Evolutionary conservation across 2,329 filamentous ascomycete genomes (phyloP).

Genomic region (Curvularia sp.): DNA sequence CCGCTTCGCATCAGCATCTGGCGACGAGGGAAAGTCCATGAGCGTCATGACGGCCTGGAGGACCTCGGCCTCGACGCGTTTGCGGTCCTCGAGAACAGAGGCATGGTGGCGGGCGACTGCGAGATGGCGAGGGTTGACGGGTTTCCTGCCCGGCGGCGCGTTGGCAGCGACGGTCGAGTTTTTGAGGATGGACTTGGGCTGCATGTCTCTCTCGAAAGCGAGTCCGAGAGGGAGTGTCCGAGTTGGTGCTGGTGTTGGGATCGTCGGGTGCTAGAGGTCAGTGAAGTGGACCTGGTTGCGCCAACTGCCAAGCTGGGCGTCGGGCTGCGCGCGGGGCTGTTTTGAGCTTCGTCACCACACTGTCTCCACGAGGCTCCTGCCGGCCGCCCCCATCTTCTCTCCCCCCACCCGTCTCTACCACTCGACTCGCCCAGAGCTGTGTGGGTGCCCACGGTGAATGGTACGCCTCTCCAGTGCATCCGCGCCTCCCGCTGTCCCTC

Average conservation of each 20-base stretch:
- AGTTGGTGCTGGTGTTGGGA: constrained; percentile 11
- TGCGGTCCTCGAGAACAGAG: constrained; percentile 79
- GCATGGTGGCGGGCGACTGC: constrained; percentile 83
- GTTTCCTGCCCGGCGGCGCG: constrained; percentile 33
- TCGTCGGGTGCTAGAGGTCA: constrained; percentile 13
- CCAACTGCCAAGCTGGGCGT: constrained; percentile 19
- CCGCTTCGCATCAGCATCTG: constrained; percentile 57
- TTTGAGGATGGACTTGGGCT: constrained; percentile 57
- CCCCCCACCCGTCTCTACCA: constrained; percentile 13
- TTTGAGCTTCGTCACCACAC: constrained; percentile 30
- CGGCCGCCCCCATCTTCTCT: constrained; percentile 18
- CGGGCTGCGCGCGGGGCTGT: constrained; percentile 26
- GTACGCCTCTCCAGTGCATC: constrained; percentile 9
- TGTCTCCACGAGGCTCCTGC: constrained; percentile 18
- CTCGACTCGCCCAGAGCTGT: constrained; percentile 18
- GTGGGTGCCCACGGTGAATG: constrained; percentile 20
- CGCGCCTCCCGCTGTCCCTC: constrained; percentile 22
- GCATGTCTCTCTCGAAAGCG: constrained; percentile 31
- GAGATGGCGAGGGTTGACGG: constrained; percentile 52
- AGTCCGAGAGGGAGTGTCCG: constrained; percentile 3
- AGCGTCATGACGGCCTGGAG: constrained; percentile 75
- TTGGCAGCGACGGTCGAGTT: constrained; percentile 23
- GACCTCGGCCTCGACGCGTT: constrained; percentile 77
- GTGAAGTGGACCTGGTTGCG: constrained; percentile 15
- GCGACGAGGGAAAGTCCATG: constrained; percentile 66